These are phyloP conservation scores for Cadophora sp. DNA, from an alignment of 2,329 filamentous ascomycete genomes.

Conservation along the genomic window DNA sequence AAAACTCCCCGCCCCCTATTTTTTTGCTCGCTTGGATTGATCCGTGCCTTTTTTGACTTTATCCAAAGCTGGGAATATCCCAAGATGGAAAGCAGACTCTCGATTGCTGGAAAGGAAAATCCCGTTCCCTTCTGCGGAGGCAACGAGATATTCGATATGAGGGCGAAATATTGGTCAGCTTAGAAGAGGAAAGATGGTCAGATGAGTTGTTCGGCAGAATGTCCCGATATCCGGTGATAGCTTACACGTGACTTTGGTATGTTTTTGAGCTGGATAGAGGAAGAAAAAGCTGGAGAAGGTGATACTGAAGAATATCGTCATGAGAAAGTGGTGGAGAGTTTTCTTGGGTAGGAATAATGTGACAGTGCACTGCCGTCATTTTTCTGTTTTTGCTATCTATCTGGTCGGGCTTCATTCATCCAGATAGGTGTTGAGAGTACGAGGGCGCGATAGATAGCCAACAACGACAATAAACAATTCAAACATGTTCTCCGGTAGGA, in stretches of 20 bases:
- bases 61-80: not conserved
- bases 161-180: conserved; percentile 5
- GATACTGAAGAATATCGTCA: not conserved
- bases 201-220: conserved; percentile 4
- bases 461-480: not conserved
- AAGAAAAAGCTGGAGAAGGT: not conserved
- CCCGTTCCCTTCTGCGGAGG: not conserved
- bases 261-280: not conserved
- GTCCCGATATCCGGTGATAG: not conserved
- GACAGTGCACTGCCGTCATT: too few relatives aligned
- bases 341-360: too few relatives aligned
- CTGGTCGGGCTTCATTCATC: too few relatives aligned
- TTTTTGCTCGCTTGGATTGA: not conserved
- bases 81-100: not conserved
- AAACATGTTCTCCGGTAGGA: not conserved
- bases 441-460: too few relatives aligned
- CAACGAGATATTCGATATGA: not conserved
- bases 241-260: not conserved
- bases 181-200: conserved; percentile 13
- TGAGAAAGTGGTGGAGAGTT: too few relatives aligned
- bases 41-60: conserved; percentile 13
- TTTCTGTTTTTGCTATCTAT: too few relatives aligned
- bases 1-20: conserved; percentile 2
- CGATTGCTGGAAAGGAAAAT: not conserved
- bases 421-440: too few relatives aligned